These are phyloP conservation scores for Exophiala aquamarina DNA, from an alignment of 2,329 filamentous ascomycete genomes.

Conservation along the genomic window DNA sequence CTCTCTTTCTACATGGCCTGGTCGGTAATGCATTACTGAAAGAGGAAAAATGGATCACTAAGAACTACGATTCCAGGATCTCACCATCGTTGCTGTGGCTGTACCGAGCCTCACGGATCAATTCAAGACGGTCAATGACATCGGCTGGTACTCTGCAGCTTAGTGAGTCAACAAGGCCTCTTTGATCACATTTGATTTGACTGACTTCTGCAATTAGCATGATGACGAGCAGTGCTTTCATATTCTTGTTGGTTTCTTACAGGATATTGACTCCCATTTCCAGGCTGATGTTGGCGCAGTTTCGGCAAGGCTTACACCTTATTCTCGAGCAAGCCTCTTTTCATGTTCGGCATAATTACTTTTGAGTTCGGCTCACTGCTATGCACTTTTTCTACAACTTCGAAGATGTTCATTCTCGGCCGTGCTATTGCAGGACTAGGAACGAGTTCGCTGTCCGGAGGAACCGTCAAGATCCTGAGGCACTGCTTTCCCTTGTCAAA, in stretches of 20 bases:
- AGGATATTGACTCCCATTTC: too few relatives aligned
- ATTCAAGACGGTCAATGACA: slow-evolving; percentile 31
- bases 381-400: slow-evolving; percentile 22
- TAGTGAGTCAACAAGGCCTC: not conserved
- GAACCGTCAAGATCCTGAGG: slow-evolving; percentile 22
- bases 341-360: slow-evolving; percentile 24
- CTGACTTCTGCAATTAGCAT: not conserved
- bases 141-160: slow-evolving; percentile 32
- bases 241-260: slow-evolving; percentile 1
- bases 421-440: slow-evolving; percentile 35
- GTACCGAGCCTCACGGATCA: slow-evolving; percentile 22
- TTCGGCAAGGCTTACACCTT: slow-evolving; percentile 31
- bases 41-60: too few relatives aligned
- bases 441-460: slow-evolving; percentile 22
- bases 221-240: slow-evolving; percentile 4
- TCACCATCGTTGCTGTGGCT: too few relatives aligned
- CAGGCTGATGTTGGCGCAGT: slow-evolving; percentile 11
- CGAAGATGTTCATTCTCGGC: slow-evolving; percentile 29
- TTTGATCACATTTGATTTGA: too few relatives aligned
- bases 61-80: too few relatives aligned
- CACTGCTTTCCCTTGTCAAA: slow-evolving; percentile 29
- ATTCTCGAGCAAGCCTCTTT: slow-evolving; percentile 33
- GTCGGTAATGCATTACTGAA: too few relatives aligned
- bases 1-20: slow-evolving; percentile 11
- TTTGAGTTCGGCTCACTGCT: slow-evolving; percentile 28